Conservation (phyloP, 1,139 yeast genomes). For the Pneumocystis sp. region DNA sequence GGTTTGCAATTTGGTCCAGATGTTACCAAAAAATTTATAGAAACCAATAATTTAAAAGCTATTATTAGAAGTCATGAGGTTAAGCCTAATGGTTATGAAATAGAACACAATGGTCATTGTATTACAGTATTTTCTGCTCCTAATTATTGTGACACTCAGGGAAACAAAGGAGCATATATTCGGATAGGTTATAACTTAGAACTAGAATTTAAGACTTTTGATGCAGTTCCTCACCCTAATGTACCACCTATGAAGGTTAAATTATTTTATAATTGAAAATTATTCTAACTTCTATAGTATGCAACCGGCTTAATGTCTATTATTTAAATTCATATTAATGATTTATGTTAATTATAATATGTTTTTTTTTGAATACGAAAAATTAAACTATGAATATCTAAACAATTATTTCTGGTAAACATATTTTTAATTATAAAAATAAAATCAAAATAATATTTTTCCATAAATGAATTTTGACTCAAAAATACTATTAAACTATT, state of each 20-base stretch:
- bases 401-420: background rate
- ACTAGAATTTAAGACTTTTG: constrained; percentile 44
- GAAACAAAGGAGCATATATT: constrained; percentile 79
- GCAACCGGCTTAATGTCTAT: background rate
- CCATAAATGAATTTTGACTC: background rate
- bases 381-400: background rate
- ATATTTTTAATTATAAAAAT: background rate
- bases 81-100: constrained; percentile 75
- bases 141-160: constrained; percentile 72
- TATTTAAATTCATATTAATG: background rate
- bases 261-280: background rate
- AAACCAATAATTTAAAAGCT: constrained; percentile 54
- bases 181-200: constrained; percentile 34
- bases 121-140: constrained; percentile 96
- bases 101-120: constrained; percentile 71
- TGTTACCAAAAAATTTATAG: constrained; percentile 65
- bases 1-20: constrained; percentile 97
- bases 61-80: constrained; percentile 92
- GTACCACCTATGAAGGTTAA: constrained; percentile 66
- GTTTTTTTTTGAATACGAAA: background rate
- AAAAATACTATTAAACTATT: background rate
- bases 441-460: background rate
- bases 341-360: background rate
- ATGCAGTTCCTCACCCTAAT: constrained; percentile 80
- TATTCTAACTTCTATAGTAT: background rate